Evolutionary conservation across 768 basidiomycete genomes (phyloP).

Genomic region (Lentinula raphanica): DNA sequence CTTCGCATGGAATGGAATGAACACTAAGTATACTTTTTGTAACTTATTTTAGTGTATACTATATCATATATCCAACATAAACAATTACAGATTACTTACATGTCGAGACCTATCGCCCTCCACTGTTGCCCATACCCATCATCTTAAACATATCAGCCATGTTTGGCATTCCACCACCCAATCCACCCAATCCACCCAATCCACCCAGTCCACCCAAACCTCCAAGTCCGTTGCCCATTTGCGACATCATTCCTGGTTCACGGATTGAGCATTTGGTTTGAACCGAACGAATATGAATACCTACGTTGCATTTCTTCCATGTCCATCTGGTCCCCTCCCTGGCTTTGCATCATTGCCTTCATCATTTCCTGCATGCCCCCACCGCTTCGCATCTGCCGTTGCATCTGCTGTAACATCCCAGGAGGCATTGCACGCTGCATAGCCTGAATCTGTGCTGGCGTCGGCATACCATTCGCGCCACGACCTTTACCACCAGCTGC

Average conservation of each 20-base stretch:
- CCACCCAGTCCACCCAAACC: slow-evolving; percentile 57
- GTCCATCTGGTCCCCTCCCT: slow-evolving; percentile 83
- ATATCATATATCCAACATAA: background rate
- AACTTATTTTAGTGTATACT: background rate
- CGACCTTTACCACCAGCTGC: slow-evolving; percentile 83
- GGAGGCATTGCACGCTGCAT: slow-evolving; percentile 97
- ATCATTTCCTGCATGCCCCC: slow-evolving; percentile 98
- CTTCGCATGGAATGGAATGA: background rate
- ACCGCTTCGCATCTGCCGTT: slow-evolving; percentile 69
- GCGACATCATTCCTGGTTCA: slow-evolving; percentile 75
- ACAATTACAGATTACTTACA: background rate
- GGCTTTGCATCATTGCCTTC: slow-evolving; percentile 96
- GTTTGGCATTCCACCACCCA: slow-evolving; percentile 39
- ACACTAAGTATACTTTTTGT: background rate
- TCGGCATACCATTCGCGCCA: slow-evolving; percentile 84
- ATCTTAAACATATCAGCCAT: slow-evolving; percentile 82
- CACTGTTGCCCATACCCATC: slow-evolving; percentile 63
- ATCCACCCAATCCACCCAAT: slow-evolving; percentile 48
- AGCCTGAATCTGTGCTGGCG: slow-evolving; percentile 88
- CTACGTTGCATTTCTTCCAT: slow-evolving; percentile 93
- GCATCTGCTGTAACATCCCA: slow-evolving; percentile 93
- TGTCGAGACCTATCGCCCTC: slow-evolving; percentile 22
- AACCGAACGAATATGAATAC: slow-evolving; percentile 20
- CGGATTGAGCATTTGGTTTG: too few relatives aligned
- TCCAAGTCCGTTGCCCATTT: slow-evolving; percentile 69